These are phyloP conservation scores for Schizophyllum commune DNA, from an alignment of 1,284 basidiomycete species.

Conservation along the genomic window DNA sequence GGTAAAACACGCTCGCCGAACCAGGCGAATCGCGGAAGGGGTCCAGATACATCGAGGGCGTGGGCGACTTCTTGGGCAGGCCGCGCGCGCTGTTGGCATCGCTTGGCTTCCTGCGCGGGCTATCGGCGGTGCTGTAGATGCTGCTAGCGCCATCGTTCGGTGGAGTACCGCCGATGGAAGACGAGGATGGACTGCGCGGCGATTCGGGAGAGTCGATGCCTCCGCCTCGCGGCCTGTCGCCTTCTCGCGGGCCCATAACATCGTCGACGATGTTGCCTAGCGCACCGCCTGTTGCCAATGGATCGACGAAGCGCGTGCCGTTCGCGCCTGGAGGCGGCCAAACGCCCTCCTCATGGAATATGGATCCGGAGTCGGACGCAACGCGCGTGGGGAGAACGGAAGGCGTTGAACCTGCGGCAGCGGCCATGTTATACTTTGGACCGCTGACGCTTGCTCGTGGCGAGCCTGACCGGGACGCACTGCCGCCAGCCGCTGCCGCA, in stretches of 20 bases:
- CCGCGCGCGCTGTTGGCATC: constrained; percentile 3
- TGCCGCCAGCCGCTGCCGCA: constrained; percentile 1
- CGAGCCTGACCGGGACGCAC: background rate
- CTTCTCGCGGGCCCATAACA: constrained; percentile 37
- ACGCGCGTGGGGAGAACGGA: constrained; percentile 31
- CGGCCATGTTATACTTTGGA: constrained; percentile 16
- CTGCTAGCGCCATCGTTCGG: background rate
- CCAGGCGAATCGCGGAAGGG: constrained; percentile 13
- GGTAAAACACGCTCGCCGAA: background rate
- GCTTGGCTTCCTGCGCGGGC: background rate
- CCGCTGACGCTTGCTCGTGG: constrained; percentile 3
- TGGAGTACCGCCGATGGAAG: constrained; percentile 1
- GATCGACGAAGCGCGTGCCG: constrained; percentile 34
- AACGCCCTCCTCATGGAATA: constrained; percentile 41
- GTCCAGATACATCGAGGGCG: constrained; percentile 12
- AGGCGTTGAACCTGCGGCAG: constrained; percentile 1
- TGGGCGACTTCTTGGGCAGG: background rate
- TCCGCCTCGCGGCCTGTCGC: background rate
- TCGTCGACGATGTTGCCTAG: constrained; percentile 39
- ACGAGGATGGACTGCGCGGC: background rate
- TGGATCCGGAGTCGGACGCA: constrained; percentile 32
- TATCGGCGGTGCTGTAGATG: background rate
- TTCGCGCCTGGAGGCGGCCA: constrained; percentile 38
- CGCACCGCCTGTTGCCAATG: constrained; percentile 26
- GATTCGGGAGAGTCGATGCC: background rate